These are phyloP conservation scores for Stylosanthes scabra DNA, from an alignment of 331 rosid species.

Conservation along the genomic window DNA sequence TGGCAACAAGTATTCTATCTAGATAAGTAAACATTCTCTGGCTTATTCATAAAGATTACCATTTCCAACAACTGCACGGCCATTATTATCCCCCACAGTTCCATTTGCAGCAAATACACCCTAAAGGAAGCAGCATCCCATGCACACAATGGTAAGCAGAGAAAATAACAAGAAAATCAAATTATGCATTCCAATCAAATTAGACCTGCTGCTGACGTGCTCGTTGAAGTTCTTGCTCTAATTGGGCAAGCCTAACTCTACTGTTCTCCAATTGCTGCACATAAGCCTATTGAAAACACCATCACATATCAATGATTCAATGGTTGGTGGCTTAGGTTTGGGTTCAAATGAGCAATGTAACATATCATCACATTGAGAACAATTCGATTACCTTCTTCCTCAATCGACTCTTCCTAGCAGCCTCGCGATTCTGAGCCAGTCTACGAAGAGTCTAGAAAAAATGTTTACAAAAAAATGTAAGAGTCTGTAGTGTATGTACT, in stretches of 20 bases:
- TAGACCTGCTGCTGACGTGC: conserved; percentile 82
- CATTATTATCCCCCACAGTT: conserved; percentile 54
- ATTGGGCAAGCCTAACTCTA: conserved; percentile 68
- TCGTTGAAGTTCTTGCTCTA: conserved; percentile 84
- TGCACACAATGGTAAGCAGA: neutral
- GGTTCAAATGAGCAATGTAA: neutral
- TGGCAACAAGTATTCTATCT: no score
- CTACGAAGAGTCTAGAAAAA: conserved; percentile 64
- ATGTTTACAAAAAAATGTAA: conserved; percentile 19
- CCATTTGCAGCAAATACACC: conserved; percentile 57
- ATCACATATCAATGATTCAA: conserved; percentile 55
- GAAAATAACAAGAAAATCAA: conserved; percentile 6
- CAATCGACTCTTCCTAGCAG: conserved; percentile 84
- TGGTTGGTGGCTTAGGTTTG: no score
- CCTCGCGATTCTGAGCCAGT: conserved; percentile 91
- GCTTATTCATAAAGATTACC: conserved; percentile 49
- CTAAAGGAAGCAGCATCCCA: conserved; percentile 45
- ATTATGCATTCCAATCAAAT: neutral
- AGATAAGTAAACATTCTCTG: no score
- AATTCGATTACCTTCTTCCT: conserved; percentile 76
- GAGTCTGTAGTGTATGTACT: no score
- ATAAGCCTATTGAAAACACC: conserved; percentile 79
- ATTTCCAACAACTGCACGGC: conserved; percentile 62
- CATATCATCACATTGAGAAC: no score
- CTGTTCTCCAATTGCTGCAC: conserved; percentile 86